Evolutionary conservation across 371 early-diverging fungal species (phyloP), one percentile per base, ranked within the genome.

Genomic region (Sporodiniella umbellata): DNA sequence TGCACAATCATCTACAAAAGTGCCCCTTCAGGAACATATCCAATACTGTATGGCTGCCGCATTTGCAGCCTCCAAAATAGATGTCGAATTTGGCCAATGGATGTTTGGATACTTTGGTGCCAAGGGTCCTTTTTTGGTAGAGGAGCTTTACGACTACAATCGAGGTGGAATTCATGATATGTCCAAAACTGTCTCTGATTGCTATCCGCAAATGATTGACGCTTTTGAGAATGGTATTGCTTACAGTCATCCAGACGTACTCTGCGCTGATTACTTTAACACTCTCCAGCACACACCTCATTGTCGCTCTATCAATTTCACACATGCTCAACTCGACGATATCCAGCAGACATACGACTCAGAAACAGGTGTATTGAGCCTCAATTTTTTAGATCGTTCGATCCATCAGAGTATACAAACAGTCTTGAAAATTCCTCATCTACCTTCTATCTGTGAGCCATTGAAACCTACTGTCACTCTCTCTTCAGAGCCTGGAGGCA

Each of bases 141-240:
- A 92, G 51, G 71, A 87, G 14, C 58, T 88, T 31, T 76, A 80
- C 30, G 70, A 78, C 30, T 92, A 93, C 51, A 79, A 84, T 49
- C 72, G 78, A 45, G 92, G 94, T 31, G 92, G 91, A 72, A 66
- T 40, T 2, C 68, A 84, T 26, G 84, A 86, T 45, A 78, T 88
- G 79, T 56, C 87, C 2, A 74, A 63, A 8, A 76, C 80, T 58
- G 84, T 85, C 4, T 56, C 77, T 10, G 74, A 80, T 1, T 90
- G 91, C 56, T 88, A 84, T 75, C 38, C 58, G 2, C 70, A 73
- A 22, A 55, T 84, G 23, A 61, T 81, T 5, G 39, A 66, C 15
- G 78, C 77, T 42, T 70, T 89, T 45, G 78, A 79, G 38, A 19
- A 55, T 43, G 67, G 79, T n/a, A 22, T 22, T 33, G 33, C 42